Evolutionary conservation across 495 filamentous ascomycete species (phyloP).

Genomic region (Achaetomiella virescens): DNA sequence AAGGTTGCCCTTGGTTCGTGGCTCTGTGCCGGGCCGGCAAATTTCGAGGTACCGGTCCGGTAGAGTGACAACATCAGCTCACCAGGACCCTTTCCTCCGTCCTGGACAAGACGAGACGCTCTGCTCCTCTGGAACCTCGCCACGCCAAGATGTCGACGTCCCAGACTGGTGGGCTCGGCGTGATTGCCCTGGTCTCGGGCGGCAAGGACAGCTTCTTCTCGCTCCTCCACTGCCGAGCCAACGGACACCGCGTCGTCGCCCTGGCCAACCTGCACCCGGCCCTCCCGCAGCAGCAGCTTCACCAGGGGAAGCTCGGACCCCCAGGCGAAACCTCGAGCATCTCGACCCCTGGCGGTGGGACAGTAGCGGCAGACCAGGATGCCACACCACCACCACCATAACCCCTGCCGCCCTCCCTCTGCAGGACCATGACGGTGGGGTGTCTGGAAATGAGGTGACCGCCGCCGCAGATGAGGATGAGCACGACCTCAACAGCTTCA

Average conservation of each 20-base stretch:
- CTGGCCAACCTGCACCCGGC: conserved; percentile 79
- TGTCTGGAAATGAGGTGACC: conserved; percentile 7
- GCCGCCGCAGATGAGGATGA: conserved; percentile 35
- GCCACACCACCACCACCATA: conserved; percentile 6
- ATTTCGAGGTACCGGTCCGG: neutral
- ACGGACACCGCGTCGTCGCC: conserved; percentile 81
- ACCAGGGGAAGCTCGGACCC: neutral
- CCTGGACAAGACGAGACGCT: neutral
- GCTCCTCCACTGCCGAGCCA: conserved; percentile 77
- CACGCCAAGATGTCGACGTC: conserved; percentile 1
- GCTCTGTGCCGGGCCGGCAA: neutral
- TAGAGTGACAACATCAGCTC: no score
- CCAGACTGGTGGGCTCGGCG: conserved; percentile 50
- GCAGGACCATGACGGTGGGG: conserved; percentile 12
- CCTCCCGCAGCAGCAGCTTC: conserved; percentile 1
- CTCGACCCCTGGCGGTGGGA: conserved; percentile 2
- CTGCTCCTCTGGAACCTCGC: no score
- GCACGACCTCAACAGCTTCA: conserved; percentile 87
- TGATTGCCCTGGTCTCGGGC: conserved; percentile 89
- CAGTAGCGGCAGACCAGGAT: no score
- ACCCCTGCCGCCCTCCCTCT: neutral
- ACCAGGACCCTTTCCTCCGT: neutral
- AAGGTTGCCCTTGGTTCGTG: neutral
- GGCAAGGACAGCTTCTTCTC: conserved; percentile 97
- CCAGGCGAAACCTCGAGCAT: neutral